Evolutionary conservation across 139 green algal species (phyloP).

Genomic region (Tetradesmus lagerheimii): DNA sequence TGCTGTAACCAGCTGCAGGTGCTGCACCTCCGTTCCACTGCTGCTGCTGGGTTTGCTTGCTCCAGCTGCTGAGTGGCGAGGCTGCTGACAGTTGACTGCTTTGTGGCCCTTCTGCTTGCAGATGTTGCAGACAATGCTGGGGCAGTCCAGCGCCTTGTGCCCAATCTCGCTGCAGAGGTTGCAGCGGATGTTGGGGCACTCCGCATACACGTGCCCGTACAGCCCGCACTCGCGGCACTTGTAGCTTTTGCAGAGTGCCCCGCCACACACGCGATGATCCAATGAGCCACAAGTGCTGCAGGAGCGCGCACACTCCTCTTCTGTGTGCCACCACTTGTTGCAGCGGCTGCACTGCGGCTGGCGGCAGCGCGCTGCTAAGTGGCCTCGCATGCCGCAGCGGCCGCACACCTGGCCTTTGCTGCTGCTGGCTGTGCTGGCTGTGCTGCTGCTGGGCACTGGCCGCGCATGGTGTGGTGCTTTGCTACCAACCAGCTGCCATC

Average conservation of each 20-base stretch:
- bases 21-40: background rate
- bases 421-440: constrained; percentile 19
- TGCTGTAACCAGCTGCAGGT: background rate
- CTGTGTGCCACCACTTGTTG: constrained; percentile 43
- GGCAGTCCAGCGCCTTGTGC: constrained; percentile 43
- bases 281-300: constrained; percentile 20
- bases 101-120: constrained; percentile 45
- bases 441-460: background rate
- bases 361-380: constrained; percentile 6
- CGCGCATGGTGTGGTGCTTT: background rate
- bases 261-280: background rate
- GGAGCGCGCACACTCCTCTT: constrained; percentile 3
- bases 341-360: constrained; percentile 39
- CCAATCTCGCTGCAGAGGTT: constrained; percentile 40
- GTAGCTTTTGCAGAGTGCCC: constrained; percentile 38
- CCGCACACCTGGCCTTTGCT: constrained; percentile 22
- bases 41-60: constrained; percentile 29
- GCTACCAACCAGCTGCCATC: constrained; percentile 35
- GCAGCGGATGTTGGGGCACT: constrained; percentile 43
- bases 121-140: constrained; percentile 39
- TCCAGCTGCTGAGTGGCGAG: background rate
- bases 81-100: constrained; percentile 7
- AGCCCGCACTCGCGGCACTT: constrained; percentile 45
- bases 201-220: constrained; percentile 42
- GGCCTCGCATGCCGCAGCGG: constrained; percentile 40